Evolutionary conservation across 805 yeast species (phyloP).

Genomic region (Torulaspora delbrueckii): DNA sequence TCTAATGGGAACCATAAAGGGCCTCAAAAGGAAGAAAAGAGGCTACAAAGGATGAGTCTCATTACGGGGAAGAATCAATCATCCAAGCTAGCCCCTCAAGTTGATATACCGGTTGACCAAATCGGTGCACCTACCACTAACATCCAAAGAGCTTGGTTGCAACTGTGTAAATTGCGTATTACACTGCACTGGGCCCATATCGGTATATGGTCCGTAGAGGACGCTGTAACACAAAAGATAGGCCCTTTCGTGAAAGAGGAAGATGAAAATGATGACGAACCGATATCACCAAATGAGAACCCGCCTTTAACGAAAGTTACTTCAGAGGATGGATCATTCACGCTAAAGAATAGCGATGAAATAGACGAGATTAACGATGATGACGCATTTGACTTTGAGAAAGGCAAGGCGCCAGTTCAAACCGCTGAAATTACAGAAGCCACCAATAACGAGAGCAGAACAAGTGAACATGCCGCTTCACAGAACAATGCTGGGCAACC

Average conservation of each 20-base stretch:
- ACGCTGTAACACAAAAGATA: conserved; percentile 23
- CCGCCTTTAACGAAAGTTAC: background rate
- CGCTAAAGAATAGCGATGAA: conserved; percentile 9
- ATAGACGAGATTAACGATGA: conserved; percentile 5
- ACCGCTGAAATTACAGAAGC: background rate
- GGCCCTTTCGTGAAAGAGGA: conserved; percentile 22
- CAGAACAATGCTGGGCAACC: too few relatives aligned
- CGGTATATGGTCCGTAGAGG: conserved; percentile 67
- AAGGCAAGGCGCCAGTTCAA: conserved; percentile 3
- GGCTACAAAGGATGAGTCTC: conserved; percentile 27
- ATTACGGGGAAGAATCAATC: conserved; percentile 22
- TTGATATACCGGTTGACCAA: conserved; percentile 15
- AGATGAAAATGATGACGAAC: conserved; percentile 6
- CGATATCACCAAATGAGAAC: background rate
- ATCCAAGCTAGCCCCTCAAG: conserved; percentile 14
- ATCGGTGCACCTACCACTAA: conserved; percentile 32
- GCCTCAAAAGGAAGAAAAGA: conserved; percentile 21
- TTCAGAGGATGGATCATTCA: conserved; percentile 4
- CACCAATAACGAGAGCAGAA: background rate
- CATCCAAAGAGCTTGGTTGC: conserved; percentile 56
- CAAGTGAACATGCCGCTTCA: background rate
- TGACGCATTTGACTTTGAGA: conserved; percentile 27
- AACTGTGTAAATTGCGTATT: conserved; percentile 56
- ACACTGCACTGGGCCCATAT: conserved; percentile 79
- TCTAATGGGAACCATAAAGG: conserved; percentile 3